Percentiles rank a stretch among this genome's conserved stretches.
phyloP scores from a whole-genome alignment of 139 green algal species.

The Eudorina sp. region DNA sequence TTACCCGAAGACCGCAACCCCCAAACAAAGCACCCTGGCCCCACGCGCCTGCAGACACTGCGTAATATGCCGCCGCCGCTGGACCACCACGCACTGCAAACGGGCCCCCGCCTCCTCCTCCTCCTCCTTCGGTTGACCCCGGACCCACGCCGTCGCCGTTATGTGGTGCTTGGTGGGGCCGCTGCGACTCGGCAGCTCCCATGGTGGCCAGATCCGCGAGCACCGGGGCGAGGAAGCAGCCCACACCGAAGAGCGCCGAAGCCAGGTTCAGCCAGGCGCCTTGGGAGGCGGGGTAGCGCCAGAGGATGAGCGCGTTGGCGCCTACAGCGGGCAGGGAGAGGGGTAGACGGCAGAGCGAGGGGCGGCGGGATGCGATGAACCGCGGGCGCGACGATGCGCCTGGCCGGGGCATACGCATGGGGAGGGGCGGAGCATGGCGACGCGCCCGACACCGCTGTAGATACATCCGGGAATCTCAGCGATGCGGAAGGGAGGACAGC shows the following conservation, averaged over 20 bases:
- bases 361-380: neutral
- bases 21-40: neutral
- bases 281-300: conserved; percentile 32
- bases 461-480: too few species aligned
- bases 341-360: neutral
- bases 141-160: too few species aligned
- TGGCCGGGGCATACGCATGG: too few species aligned
- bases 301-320: conserved; percentile 41
- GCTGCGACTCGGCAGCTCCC: too few species aligned
- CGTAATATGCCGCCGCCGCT: conserved; percentile 20
- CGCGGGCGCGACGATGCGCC: too few species aligned
- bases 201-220: conserved; percentile 21
- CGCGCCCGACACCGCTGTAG: too few species aligned
- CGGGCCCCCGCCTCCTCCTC: neutral
- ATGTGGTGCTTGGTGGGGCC: neutral
- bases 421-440: too few species aligned
- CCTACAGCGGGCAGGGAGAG: neutral
- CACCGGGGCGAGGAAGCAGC: conserved; percentile 39
- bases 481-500: too few species aligned
- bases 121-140: neutral
- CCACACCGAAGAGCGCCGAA: conserved; percentile 39
- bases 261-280: conserved; percentile 46
- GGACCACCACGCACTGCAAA: neutral
- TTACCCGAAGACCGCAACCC: too few species aligned
- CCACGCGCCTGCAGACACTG: neutral